Evolutionary conservation across 2,329 filamentous ascomycete species (phyloP).

Genomic region (Sclerotinia nivalis): DNA sequence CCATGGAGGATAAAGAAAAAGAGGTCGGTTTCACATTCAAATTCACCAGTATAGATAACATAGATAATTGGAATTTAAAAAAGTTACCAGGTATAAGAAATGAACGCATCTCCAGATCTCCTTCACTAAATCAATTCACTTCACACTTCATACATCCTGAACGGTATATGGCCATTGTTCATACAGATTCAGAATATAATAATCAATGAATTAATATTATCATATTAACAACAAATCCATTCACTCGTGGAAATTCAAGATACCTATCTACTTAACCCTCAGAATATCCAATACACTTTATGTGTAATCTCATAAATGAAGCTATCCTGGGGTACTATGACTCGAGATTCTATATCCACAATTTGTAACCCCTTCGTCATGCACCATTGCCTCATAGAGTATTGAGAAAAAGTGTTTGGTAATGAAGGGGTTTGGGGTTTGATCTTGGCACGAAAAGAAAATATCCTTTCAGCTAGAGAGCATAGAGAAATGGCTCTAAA

Average conservation of each 20-base stretch:
- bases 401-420: constrained; percentile 62
- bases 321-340: not conserved
- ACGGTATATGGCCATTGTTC: not conserved
- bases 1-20: not conserved
- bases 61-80: not conserved
- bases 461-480: constrained; percentile 49
- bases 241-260: not conserved
- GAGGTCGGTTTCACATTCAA: not conserved
- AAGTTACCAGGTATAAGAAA: not conserved
- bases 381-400: constrained; percentile 57
- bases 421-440: constrained; percentile 51
- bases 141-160: not conserved
- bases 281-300: not conserved
- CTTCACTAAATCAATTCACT: not conserved
- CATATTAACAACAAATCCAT: not conserved
- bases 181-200: not conserved
- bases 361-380: constrained; percentile 58
- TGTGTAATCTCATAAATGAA: not conserved
- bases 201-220: not conserved
- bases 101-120: not conserved
- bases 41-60: not conserved
- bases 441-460: constrained; percentile 53
- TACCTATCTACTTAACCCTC: not conserved
- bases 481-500: constrained; percentile 45
- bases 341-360: constrained; percentile 25